A percentile compares a stretch with the other conserved stretches of the same genome.
Evolutionary conservation across 495 filamentous ascomycete genomes (phyloP).

Genomic region (Penicillium goetzii): DNA sequence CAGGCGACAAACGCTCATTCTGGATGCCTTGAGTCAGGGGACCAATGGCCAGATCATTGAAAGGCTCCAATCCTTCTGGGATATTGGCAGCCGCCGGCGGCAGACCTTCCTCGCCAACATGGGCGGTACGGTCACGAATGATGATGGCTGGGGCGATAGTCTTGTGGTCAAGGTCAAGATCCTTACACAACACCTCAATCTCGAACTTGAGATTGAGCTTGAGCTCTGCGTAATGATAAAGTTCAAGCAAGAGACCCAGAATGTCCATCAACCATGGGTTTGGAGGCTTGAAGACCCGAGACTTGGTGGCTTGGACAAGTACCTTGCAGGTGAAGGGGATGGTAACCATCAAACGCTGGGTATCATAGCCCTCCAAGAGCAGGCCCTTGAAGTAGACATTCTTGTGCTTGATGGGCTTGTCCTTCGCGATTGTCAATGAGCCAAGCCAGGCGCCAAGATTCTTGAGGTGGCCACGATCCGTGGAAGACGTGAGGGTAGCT

Average conservation of each 20-base stretch:
- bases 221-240: slow-evolving; percentile 89
- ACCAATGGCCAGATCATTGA: slow-evolving; percentile 76
- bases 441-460: slow-evolving; percentile 93
- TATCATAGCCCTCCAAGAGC: slow-evolving; percentile 88
- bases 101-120: slow-evolving; percentile 59
- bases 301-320: slow-evolving; percentile 77
- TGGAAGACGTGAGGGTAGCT: slow-evolving; percentile 72
- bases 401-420: slow-evolving; percentile 94
- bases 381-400: slow-evolving; percentile 97
- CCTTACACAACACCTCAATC: slow-evolving; percentile 95
- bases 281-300: slow-evolving; percentile 88
- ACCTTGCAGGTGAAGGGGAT: slow-evolving; percentile 98
- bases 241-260: slow-evolving; percentile 79
- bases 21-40: slow-evolving; percentile 69
- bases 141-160: slow-evolving; percentile 79
- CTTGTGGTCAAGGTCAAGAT: slow-evolving; percentile 85
- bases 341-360: slow-evolving; percentile 83
- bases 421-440: slow-evolving; percentile 86
- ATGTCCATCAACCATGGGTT: slow-evolving; percentile 99
- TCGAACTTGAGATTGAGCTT: slow-evolving; percentile 97
- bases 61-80: slow-evolving; percentile 73
- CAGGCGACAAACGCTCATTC: slow-evolving; percentile 71
- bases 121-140: slow-evolving; percentile 69
- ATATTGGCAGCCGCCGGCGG: slow-evolving; percentile 48
- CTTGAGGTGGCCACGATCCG: slow-evolving; percentile 85